A percentile compares a stretch with the other conserved stretches of the same genome.
phyloP scores from a whole-genome alignment of 1,284 basidiomycete species.

The Ceratobasidium sp. region DNA sequence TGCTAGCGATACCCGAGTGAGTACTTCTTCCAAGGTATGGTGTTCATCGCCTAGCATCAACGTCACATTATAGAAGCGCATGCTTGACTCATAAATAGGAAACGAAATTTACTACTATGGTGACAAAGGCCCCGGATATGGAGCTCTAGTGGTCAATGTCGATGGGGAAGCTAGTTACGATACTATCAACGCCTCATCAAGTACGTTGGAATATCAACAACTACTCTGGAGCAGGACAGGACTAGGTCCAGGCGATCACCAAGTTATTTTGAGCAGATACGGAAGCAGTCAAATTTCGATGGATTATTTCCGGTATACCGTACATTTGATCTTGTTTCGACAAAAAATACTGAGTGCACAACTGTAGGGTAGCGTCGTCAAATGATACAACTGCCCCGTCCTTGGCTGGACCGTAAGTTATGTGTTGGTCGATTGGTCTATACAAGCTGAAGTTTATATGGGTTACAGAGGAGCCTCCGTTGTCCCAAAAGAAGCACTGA shows the following conservation, averaged over 20 bases:
- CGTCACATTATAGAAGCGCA: too few species aligned
- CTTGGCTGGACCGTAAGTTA: slow-evolving; percentile 4
- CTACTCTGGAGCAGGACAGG: slow-evolving; percentile 7
- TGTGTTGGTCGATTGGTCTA: too few species aligned
- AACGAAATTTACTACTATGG: slow-evolving; percentile 11
- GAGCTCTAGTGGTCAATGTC: not conserved
- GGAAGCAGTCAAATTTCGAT: not conserved
- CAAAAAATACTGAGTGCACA: not conserved
- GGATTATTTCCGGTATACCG: slow-evolving; percentile 8
- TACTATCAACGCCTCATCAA: not conserved
- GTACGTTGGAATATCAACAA: not conserved
- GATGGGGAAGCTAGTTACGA: not conserved
- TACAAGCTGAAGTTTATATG: not conserved
- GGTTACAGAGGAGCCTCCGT: not conserved
- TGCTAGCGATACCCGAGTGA: not conserved
- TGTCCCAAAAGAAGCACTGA: not conserved
- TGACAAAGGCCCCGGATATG: not conserved
- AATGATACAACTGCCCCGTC: not conserved
- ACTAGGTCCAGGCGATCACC: slow-evolving; percentile 4
- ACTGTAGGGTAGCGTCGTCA: not conserved
- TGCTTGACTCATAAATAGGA: not conserved
- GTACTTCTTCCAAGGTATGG: slow-evolving; percentile 19
- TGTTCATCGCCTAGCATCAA: too few species aligned
- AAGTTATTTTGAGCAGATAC: not conserved
- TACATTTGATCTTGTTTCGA: not conserved